Evolutionary conservation across 306 rosid species (phyloP), one percentile per base, ranked within the genome.

Genomic region (Carpinus fangiana): DNA sequence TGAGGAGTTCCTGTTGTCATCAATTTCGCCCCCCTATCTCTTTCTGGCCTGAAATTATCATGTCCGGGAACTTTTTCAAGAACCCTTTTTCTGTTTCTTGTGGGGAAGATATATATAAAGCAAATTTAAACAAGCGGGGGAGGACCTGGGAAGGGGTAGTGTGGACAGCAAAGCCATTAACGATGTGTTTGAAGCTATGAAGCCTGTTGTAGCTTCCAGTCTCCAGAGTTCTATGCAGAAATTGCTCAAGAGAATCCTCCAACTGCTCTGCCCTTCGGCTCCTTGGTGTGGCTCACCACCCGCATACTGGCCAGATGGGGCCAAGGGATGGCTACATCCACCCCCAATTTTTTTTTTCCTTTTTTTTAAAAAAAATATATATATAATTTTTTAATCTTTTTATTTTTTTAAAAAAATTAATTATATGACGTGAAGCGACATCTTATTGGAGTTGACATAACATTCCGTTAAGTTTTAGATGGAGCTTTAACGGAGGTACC

Each of bases 61-160:
- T 43, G 3, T 50, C 48, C 51, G 12, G 36, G 59, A 56, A 20
- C 3, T 54, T 28, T 53, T 18, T 61, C 36, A 51, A 56, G 18
- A 47, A 23, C 16, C 52, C 6, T 8, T 7, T 20, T 34, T 13
- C 14, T 5, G 21, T 18, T 62, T 62, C 12, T 56, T 20, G 9
- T 28, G 18, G 26, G 31, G 10, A 53, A 1, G 34, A 53, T 14
- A 1, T 53, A 55, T 45, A 64, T 17, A 3, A 14, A 53, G 21
- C 26, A 51, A 21, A 73, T 28, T 5, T 18, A 54, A 38, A 53
- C 26, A 8, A 53, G 52, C 54, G 16, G 57, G 3, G n/a, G 77
- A 50, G 70, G 69, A 93, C 98, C 94, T 92, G 92, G 13, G 97
- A 93, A 81, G 87, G 87, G n/a, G 88, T 90, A 67, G 96, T 89